phyloP scores from a whole-genome alignment of 2,329 filamentous ascomycete genomes.

The Ceratocystis ficicola region DNA sequence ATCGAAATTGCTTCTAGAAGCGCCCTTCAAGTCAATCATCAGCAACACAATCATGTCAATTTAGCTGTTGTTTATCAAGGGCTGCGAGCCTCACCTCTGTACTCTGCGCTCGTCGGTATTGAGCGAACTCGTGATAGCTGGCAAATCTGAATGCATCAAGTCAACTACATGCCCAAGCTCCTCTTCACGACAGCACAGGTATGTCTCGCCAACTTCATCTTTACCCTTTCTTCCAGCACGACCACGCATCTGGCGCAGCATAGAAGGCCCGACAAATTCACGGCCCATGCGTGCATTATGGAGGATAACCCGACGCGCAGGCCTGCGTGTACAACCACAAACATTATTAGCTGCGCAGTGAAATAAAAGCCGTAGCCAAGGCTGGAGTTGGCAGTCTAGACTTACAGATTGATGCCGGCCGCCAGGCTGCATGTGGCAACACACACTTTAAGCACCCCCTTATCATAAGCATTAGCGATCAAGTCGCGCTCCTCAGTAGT shows the following conservation, averaged over 20 bases:
- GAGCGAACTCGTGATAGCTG: slow-evolving; percentile 56
- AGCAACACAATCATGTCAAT: neutral
- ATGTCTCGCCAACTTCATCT: slow-evolving; percentile 65
- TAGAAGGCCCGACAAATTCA: slow-evolving; percentile 63
- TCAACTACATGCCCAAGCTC: slow-evolving; percentile 60
- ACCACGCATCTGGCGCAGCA: slow-evolving; percentile 72
- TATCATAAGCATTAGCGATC: slow-evolving; percentile 58
- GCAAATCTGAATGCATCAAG: slow-evolving; percentile 60
- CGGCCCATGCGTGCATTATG: slow-evolving; percentile 65
- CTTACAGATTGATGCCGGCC: slow-evolving; percentile 62
- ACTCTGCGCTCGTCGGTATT: slow-evolving; percentile 55
- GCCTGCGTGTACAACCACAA: slow-evolving; percentile 27
- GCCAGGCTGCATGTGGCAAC: slow-evolving; percentile 69
- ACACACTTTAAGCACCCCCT: slow-evolving; percentile 54
- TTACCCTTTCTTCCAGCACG: slow-evolving; percentile 68
- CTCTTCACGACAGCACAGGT: slow-evolving; percentile 56
- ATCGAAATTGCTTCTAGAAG: slow-evolving; percentile 59
- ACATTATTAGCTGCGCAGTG: neutral
- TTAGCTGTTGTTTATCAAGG: neutral
- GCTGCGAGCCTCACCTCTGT: slow-evolving; percentile 39
- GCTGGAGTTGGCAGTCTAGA: no score
- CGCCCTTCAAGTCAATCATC: slow-evolving; percentile 37
- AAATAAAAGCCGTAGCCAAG: neutral
- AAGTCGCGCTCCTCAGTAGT: slow-evolving; percentile 65
- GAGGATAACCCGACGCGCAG: slow-evolving; percentile 60